Evolutionary conservation across 306 rosid species (phyloP).

Genomic region (Delonix regia): DNA sequence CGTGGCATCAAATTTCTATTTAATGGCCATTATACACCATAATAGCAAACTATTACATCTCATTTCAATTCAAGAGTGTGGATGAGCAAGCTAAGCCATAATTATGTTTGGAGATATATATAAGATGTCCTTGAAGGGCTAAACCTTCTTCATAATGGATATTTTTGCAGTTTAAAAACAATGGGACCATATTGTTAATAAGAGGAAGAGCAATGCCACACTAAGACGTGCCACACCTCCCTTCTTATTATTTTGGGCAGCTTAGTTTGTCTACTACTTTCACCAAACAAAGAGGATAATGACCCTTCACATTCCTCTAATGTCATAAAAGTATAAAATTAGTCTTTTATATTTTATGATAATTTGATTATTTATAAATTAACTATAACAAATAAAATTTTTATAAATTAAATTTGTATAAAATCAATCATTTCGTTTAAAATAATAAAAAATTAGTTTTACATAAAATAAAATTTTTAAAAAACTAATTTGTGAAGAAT

Average conservation of each 20-base stretch:
- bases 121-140: neutral
- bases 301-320: neutral
- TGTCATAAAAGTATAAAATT: no score
- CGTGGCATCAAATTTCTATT: neutral
- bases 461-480: no score
- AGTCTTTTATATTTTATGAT: no score
- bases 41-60: neutral
- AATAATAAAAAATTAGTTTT: no score
- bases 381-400: no score
- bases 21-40: neutral
- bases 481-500: no score
- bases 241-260: neutral
- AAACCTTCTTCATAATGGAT: neutral
- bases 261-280: neutral
- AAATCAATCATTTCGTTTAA: no score
- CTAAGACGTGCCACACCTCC: neutral
- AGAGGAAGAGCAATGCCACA: neutral
- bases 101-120: neutral
- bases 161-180: neutral
- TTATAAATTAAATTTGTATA: no score
- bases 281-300: neutral
- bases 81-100: neutral
- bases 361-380: no score
- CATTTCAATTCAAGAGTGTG: neutral
- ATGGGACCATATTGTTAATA: neutral